Evolutionary conservation across 1,139 yeast species (phyloP), one percentile per base, ranked within the genome.

Genomic region (Hemisphaericaspora xylanilytica): DNA sequence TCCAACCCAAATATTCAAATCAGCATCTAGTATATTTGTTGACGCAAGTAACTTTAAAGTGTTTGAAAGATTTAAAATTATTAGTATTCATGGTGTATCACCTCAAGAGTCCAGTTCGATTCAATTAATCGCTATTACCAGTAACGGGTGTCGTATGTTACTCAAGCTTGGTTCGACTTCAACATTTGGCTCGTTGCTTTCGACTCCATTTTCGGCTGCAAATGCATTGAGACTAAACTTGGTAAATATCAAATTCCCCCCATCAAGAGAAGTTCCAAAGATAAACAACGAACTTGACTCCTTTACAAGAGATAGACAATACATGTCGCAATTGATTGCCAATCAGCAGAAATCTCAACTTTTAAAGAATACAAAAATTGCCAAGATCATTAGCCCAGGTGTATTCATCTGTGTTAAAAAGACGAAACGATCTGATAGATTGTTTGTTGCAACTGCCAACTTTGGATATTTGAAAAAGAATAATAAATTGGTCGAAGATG

Each of bases 91-190:
- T 38, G 76, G 81, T 4, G 78, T 89, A 10, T 63, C 81, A 2
- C 75, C 73, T 32, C 60, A 60, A 24, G 96, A 89, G 56, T 85
- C 90, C 24, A 67, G 75, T 21, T 81, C 82, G 37, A 70, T 88
- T 20, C 90, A 81, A 53, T 66, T 92, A 41, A 81, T 90, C 34
- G 97, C 96, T 0, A 73, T 87, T n/a, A 88, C 97, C 0, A 73
- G 81, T 36, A 83, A 81, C 43, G 98, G 98, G 13, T 85, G 85
- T 47, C 78, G 98, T 49, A 68, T 92, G 25, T 82, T 80, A 46
- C 68, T 85, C 46, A 83, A 81, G 43, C 55, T 70, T 37, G 75
- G 76, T 0, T 50, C 60, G 13, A 43, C 59, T 6, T 43, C 65
- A 6, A 46, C 65, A 0, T 61, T 65, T 39, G 54, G 65, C 1